Evolutionary conservation across 2,329 filamentous ascomycete species (phyloP).

Genomic region (Bisporella sp.): DNA sequence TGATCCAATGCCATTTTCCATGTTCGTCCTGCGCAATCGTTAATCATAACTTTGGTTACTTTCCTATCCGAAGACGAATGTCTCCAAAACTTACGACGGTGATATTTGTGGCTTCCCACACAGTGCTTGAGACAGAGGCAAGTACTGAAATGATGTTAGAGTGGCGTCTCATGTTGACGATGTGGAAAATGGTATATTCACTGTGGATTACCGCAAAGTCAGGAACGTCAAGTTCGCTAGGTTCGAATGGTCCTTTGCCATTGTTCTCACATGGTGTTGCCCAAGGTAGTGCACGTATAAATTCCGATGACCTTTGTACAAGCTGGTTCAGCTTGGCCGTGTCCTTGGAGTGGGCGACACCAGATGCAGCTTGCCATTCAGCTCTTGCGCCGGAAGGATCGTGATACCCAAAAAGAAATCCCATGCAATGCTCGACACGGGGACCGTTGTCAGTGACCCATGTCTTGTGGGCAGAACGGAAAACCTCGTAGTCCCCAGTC

Average conservation of each 20-base stretch:
- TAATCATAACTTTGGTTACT: no score
- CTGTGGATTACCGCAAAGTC: constrained; percentile 70
- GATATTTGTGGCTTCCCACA: constrained; percentile 37
- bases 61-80: neutral
- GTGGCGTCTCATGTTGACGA: no score
- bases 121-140: constrained; percentile 36
- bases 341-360: constrained; percentile 58
- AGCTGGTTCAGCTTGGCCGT: constrained; percentile 52
- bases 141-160: constrained; percentile 26
- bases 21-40: constrained; percentile 43
- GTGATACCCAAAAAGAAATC: constrained; percentile 57
- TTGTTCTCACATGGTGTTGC: constrained; percentile 16
- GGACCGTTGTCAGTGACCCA: constrained; percentile 55
- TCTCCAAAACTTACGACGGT: constrained; percentile 31
- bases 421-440: constrained; percentile 50
- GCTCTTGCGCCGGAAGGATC: constrained; percentile 51
- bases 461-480: constrained; percentile 45
- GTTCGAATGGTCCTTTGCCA: constrained; percentile 55
- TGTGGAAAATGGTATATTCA: constrained; percentile 27
- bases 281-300: constrained; percentile 57
- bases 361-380: constrained; percentile 54
- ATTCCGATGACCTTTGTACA: constrained; percentile 54
- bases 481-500: constrained; percentile 46
- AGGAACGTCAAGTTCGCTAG: constrained; percentile 62
- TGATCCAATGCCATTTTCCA: constrained; percentile 54